phyloP scores from a whole-genome alignment of 2,329 filamentous ascomycete species.

The Eurotiales sp. region DNA sequence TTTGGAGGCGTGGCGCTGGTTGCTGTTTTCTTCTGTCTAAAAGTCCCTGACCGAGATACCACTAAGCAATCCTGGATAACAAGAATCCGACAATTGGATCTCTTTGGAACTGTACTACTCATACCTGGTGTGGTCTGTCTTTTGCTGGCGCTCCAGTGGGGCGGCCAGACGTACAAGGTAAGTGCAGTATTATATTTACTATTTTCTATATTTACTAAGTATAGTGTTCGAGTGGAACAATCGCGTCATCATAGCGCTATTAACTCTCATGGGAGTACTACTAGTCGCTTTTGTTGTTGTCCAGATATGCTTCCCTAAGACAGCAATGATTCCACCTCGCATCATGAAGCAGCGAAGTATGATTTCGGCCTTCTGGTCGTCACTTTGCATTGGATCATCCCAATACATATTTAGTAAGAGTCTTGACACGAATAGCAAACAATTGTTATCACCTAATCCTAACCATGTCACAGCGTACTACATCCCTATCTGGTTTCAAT shows the following conservation, averaged over 20 bases:
- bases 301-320: constrained; percentile 28
- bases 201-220: not conserved
- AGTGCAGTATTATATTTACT: not conserved
- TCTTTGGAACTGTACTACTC: constrained; percentile 23
- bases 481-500: constrained; percentile 17
- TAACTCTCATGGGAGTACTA: constrained; percentile 49
- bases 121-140: constrained; percentile 45
- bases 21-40: constrained; percentile 30
- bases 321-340: constrained; percentile 43
- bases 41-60: constrained; percentile 4
- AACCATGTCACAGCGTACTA: constrained; percentile 26
- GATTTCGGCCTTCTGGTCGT: constrained; percentile 28
- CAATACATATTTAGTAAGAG: constrained; percentile 26
- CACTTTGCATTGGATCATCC: constrained; percentile 41
- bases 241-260: constrained; percentile 45
- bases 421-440: constrained; percentile 13
- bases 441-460: not conserved
- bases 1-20: constrained; percentile 29
- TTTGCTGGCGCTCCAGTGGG: constrained; percentile 48
- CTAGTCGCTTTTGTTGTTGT: constrained; percentile 38
- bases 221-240: constrained; percentile 38
- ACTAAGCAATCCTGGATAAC: not conserved
- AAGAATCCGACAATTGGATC: constrained; percentile 3
- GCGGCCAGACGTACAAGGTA: constrained; percentile 19
- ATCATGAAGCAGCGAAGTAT: constrained; percentile 44